These are phyloP conservation scores for Arthrobotrys sphaeroides DNA, from an alignment of 2,329 filamentous ascomycete genomes.

Conservation along the genomic window DNA sequence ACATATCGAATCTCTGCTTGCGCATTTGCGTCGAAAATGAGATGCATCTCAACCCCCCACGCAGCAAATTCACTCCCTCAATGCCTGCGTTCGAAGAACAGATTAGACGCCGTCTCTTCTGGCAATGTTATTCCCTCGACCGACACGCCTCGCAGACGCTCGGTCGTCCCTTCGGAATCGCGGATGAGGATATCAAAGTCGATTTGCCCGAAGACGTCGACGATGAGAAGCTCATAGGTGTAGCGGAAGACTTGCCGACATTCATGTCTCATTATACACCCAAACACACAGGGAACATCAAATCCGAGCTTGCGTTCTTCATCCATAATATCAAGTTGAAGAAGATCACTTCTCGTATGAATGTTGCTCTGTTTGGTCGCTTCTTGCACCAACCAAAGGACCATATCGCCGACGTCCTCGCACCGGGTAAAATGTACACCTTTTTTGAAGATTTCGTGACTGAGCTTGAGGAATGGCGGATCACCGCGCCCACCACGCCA, in stretches of 20 bases:
- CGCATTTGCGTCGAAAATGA: slow-evolving; percentile 53
- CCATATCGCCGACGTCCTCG: slow-evolving; percentile 45
- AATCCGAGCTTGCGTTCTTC: slow-evolving; percentile 52
- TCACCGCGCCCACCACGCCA: slow-evolving; percentile 38
- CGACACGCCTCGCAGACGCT: slow-evolving; percentile 62
- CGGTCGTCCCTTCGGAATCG: slow-evolving; percentile 61
- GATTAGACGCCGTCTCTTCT: slow-evolving; percentile 63
- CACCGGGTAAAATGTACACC: slow-evolving; percentile 51
- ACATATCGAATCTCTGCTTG: slow-evolving; percentile 52
- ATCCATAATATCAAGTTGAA: slow-evolving; percentile 54
- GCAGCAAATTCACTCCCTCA: slow-evolving; percentile 42
- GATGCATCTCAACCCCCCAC: slow-evolving; percentile 50
- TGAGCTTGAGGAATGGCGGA: slow-evolving; percentile 49
- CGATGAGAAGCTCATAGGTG: slow-evolving; percentile 58
- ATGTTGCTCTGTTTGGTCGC: slow-evolving; percentile 43
- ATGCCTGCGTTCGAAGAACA: slow-evolving; percentile 60
- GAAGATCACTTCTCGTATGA: slow-evolving; percentile 52
- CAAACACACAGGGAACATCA: slow-evolving; percentile 47
- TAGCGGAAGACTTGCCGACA: slow-evolving; percentile 46
- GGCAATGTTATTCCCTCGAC: slow-evolving; percentile 63
- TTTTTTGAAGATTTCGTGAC: slow-evolving; percentile 52
- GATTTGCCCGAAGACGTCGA: slow-evolving; percentile 61
- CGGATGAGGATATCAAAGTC: slow-evolving; percentile 63
- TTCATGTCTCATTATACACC: slow-evolving; percentile 51
- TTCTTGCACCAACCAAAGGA: slow-evolving; percentile 50